Evolutionary conservation across 495 filamentous ascomycete genomes (phyloP).

Genomic region (Chaetomidium leptoderma): DNA sequence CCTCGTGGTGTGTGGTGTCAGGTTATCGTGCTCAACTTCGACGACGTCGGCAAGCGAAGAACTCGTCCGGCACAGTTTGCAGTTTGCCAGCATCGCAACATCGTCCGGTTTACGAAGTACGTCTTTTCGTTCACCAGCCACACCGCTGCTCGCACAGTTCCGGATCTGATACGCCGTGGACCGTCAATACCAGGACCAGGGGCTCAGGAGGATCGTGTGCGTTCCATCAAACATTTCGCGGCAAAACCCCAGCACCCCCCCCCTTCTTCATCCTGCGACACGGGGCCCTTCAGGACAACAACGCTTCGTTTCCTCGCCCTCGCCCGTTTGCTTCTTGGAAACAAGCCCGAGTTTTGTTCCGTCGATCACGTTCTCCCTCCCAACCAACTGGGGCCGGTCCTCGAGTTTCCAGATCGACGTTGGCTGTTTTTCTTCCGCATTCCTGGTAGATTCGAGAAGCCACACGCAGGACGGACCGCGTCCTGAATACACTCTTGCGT

Average conservation of each 20-base stretch:
- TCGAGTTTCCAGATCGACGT: slow-evolving; percentile 25
- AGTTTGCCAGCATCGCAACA: background rate
- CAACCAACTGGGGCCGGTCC: slow-evolving; percentile 30
- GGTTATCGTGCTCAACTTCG: slow-evolving; percentile 5
- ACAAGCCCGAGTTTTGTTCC: slow-evolving; percentile 27
- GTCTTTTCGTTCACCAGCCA: background rate
- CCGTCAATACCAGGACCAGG: slow-evolving; percentile 26
- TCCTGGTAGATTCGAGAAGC: background rate
- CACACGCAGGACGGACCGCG: too few relatives aligned
- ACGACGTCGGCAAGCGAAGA: background rate
- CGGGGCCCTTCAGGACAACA: slow-evolving; percentile 23
- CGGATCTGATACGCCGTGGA: slow-evolving; percentile 5
- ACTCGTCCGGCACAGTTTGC: slow-evolving; percentile 13
- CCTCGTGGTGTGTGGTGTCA: slow-evolving; percentile 13
- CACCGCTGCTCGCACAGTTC: slow-evolving; percentile 9
- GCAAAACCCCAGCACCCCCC: slow-evolving; percentile 19
- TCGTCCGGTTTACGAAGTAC: background rate
- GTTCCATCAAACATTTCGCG: slow-evolving; percentile 19
- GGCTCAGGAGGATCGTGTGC: slow-evolving; percentile 24
- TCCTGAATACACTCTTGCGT: too few relatives aligned
- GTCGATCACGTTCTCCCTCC: slow-evolving; percentile 27
- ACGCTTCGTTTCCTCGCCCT: slow-evolving; percentile 26
- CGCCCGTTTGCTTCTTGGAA: slow-evolving; percentile 24
- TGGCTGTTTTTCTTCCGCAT: slow-evolving; percentile 1
- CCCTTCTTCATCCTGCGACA: slow-evolving; percentile 33